Evolutionary conservation across 305 asterid species (phyloP), one percentile per base, ranked within the genome.

Genomic region (Nicotiana rustica): DNA sequence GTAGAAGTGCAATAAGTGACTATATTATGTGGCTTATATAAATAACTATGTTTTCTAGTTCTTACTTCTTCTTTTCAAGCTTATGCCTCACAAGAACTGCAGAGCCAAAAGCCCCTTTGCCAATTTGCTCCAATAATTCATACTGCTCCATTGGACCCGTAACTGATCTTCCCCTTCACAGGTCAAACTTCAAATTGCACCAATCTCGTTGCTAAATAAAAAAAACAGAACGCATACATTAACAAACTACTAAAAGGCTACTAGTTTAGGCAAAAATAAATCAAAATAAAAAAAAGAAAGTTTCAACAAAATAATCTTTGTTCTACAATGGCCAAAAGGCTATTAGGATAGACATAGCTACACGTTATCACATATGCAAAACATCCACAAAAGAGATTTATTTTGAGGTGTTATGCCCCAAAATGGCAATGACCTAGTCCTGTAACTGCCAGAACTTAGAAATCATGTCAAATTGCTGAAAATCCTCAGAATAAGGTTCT

Each of bases 31-130:
- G 65, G 80, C 49, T 76, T 4, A 69, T 79, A 33, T 76, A 64
- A 67, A 79, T 31, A 31, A 52, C 80, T 15, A 29, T 14, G 35
- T 76, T 76, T 52, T 76, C 52, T 56, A 52, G 85, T 19, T 78
- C 97, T 88, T 84, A 95, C 98, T 91, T 95, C 89, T 93, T 92
- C 86, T 91, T 95, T 87, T 95, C 98, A 67, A 85, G 93, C 85
- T 92, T 95, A 82, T 95, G 97, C 89, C 94, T 86, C 85, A 93
- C 98, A 73, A 95, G 93, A 86, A 92, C 88, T 57, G 98, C 98
- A 81, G 98, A 91, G 83, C 98, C 98, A 82, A 95, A 95, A 38
- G 98, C 98, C 57, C 98, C 99, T 89, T 92, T 93, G 79, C 99
- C 98, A 82, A 95, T 91, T 90, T 95, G 99, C 89, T 95, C 99